Conservation (phyloP, 1,139 yeast species). For the Magnusiomyces suaveolens region DNA sequence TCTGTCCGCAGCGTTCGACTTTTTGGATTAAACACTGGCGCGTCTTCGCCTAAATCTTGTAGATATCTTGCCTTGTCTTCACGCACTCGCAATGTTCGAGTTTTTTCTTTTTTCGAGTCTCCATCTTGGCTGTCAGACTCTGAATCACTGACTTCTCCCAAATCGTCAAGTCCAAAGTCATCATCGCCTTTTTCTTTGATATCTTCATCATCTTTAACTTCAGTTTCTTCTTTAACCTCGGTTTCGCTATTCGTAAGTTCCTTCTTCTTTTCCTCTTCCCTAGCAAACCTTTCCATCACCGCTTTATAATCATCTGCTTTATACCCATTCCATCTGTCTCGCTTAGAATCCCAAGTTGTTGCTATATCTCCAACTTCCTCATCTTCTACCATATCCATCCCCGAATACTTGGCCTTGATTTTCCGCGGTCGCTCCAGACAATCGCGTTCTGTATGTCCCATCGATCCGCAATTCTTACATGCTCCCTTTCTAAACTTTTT, state of each 20-base stretch:
- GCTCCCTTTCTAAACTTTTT: constrained; percentile 35
- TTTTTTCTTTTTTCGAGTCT: constrained; percentile 7
- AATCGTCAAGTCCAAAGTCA: constrained; percentile 1
- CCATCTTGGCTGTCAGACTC: constrained; percentile 16
- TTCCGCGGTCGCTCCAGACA: constrained; percentile 45
- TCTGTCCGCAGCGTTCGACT: constrained; percentile 39
- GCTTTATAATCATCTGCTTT: constrained; percentile 49
- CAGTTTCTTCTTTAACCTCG: constrained; percentile 10
- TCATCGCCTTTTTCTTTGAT: not conserved
- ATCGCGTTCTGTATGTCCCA: constrained; percentile 38
- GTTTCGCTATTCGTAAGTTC: constrained; percentile 19
- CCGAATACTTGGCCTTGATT: constrained; percentile 33
- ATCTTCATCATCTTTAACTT: not conserved
- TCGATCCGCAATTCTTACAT: constrained; percentile 47
- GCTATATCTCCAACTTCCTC: constrained; percentile 27
- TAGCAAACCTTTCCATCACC: constrained; percentile 41
- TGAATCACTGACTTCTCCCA: constrained; percentile 15
- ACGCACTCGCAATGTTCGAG: constrained; percentile 38
- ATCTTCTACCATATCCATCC: constrained; percentile 26
- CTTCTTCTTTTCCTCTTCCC: constrained; percentile 17
- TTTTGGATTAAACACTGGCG: constrained; percentile 44
- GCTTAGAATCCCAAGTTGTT: constrained; percentile 48
- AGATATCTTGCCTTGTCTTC: constrained; percentile 48
- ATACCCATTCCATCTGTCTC: constrained; percentile 75
- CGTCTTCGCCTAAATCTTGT: constrained; percentile 32